Evolutionary conservation across 1,284 basidiomycete genomes (phyloP), one percentile per base, ranked within the genome.

Genomic region (Ustilago vetiveriae): DNA sequence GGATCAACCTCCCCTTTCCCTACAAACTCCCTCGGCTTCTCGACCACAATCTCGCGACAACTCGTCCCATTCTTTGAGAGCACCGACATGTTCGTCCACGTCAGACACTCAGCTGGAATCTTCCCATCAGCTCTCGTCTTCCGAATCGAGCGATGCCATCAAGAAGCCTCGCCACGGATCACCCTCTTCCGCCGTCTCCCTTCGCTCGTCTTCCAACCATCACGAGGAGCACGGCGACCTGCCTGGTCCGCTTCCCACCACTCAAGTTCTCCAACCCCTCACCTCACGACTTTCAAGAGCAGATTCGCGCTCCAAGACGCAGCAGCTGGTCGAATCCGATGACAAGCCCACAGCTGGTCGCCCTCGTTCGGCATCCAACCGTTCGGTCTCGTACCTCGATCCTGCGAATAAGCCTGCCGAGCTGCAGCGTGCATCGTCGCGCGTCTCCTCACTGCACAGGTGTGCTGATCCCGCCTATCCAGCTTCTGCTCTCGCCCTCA

Each of bases 361-460:
- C 4, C 41, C 55, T 13, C 46, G 63, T 6, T 66, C 63, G 10
- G 41, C 57, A 2, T 62, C 57, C 6, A 57, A 51, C 14, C 48
- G 56, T 4, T 60, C 58, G 35, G 37, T 68, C 11, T 49, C 58
- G 4, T 68, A 62, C 22, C 39, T 47, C 52, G 69, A 52, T 52
- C 44, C 64, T 37, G 54, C 29, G 30, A 44, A 36, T 23, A 67
- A 46, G 22, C 53, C 57, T 8, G 24, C 49, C 26, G 57, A 67
- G 19, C 33, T 68, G 32, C 58, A 62, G 23, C 57, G 65, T 23
- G 57, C 65, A 10, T 47, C 53, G 2, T 68, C 65, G 19, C 65
- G 65, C 27, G 65, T 60, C 26, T 68, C 65, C 11, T 68, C 65
- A 4, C 40, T 58, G 48, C 65, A 68, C 33, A 47, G 65, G 17